Percentiles rank a stretch among this genome's conserved stretches.
phyloP scores from a whole-genome alignment of 2,329 filamentous ascomycete species.

The Pseudogymnoascus sp. region DNA sequence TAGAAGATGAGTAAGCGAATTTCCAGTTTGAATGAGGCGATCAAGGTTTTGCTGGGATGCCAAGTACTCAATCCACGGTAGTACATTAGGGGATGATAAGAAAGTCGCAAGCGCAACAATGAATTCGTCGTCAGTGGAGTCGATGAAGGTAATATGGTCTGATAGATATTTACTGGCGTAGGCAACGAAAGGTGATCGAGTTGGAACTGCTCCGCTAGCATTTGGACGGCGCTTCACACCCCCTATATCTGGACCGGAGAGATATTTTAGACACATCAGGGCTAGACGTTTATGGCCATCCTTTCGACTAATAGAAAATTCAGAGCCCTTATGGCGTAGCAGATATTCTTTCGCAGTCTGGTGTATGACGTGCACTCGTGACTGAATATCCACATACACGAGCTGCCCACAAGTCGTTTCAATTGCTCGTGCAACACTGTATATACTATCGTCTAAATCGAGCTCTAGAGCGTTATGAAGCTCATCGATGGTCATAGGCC shows the following conservation, averaged over 20 bases:
- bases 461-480: conserved; percentile 29
- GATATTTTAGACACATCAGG: neutral
- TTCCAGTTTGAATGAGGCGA: neutral
- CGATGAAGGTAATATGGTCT: neutral
- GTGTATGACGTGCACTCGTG: conserved; percentile 26
- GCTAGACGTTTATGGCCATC: neutral
- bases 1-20: neutral
- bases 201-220: neutral
- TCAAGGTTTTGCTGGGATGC: neutral
- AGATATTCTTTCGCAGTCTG: conserved; percentile 14
- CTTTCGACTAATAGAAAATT: neutral
- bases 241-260: neutral
- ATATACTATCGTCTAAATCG: conserved; percentile 27
- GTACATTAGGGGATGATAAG: neutral
- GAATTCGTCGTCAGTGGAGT: neutral
- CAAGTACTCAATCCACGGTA: neutral
- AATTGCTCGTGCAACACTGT: conserved; percentile 23
- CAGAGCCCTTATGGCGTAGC: conserved; percentile 18
- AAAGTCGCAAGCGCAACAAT: neutral
- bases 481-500: conserved; percentile 30
- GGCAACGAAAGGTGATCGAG: neutral
- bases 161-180: neutral
- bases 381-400: conserved; percentile 27
- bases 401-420: conserved; percentile 30
- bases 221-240: neutral